Evolutionary conservation across 1,139 yeast genomes (phyloP), one percentile per base, ranked within the genome.

Genomic region (Geotrichum klebahnii): DNA sequence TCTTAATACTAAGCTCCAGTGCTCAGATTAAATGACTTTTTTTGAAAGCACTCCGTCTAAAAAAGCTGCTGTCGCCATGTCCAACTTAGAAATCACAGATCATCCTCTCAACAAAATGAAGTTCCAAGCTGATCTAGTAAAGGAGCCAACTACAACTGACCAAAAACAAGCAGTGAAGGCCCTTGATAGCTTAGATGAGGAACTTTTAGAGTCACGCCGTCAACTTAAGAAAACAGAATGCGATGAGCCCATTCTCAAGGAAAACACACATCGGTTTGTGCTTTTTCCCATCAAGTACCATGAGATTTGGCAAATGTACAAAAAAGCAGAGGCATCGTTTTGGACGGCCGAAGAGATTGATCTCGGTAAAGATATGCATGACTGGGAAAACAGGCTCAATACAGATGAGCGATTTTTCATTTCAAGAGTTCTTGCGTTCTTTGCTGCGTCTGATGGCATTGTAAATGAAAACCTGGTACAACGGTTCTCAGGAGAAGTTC

Each of bases 331-430:
- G 76, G 97, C 98, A 22, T 88, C 97, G 10, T 92, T 92, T 79
- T 92, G 99, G 99, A 92, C 98, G 47, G 97, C 98, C 50, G 99
- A 92, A 75, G 99, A 92, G 74, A 89, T 94, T 61, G 99, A 92
- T 70, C 78, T 92, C 61, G 82, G 95, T 57, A 92, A 92, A 75
- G 99, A 92, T 69, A 67, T 78, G 57, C 78, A 78, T 63, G 97
- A 92, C 73, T 90, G 97, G 96, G 88, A 86, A 66, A 76, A 83
- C 71, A 76, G 75, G 62, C 74, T 92, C 72, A 88, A 76, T 65
- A 92, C 86, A 49, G 90, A 89, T 67, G 97, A 92, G 76, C 80
- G 95, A 65, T 90, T 73, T 72, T 94, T 92, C 69, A 74, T 92
- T 59, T 84, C 95, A 22, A 81, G 95, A 69, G 94, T 92, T 51